Evolutionary conservation across 305 asterid genomes (phyloP).

Genomic region (Fraxinus baroniana): DNA sequence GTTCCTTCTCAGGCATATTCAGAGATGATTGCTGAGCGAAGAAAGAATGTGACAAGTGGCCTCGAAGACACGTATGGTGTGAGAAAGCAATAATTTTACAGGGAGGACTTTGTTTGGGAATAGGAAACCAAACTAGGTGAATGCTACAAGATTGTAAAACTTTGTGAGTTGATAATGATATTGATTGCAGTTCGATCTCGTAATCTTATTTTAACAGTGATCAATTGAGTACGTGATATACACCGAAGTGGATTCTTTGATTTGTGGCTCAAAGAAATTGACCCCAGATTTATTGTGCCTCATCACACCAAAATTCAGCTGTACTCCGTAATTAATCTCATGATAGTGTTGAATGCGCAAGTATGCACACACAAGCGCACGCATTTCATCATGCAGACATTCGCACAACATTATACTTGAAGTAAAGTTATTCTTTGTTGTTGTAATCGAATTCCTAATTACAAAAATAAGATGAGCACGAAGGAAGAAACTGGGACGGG

Average conservation of each 20-base stretch:
- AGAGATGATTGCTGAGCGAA: slow-evolving; percentile 66
- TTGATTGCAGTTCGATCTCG: background rate
- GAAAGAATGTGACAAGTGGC: slow-evolving; percentile 59
- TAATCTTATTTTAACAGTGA: background rate
- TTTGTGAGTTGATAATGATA: background rate
- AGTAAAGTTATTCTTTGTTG: background rate
- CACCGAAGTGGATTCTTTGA: background rate
- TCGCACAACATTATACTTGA: background rate
- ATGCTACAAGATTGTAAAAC: background rate
- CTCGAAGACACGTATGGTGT: slow-evolving; percentile 72
- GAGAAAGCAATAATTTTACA: slow-evolving; percentile 31
- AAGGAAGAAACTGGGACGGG: background rate
- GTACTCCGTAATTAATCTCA: background rate
- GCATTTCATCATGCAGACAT: background rate
- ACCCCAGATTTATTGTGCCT: background rate
- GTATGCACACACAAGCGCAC: background rate
- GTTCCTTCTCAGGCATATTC: slow-evolving; percentile 47
- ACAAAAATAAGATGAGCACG: background rate
- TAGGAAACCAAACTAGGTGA: background rate
- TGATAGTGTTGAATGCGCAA: background rate
- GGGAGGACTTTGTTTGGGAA: background rate
- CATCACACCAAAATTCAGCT: background rate
- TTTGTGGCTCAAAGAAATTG: background rate
- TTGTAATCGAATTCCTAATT: background rate
- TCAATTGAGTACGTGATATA: background rate